These are phyloP conservation scores for Selaginella tamariscina DNA, from an alignment of 75 land plant genomes.

Conservation along the genomic window DNA sequence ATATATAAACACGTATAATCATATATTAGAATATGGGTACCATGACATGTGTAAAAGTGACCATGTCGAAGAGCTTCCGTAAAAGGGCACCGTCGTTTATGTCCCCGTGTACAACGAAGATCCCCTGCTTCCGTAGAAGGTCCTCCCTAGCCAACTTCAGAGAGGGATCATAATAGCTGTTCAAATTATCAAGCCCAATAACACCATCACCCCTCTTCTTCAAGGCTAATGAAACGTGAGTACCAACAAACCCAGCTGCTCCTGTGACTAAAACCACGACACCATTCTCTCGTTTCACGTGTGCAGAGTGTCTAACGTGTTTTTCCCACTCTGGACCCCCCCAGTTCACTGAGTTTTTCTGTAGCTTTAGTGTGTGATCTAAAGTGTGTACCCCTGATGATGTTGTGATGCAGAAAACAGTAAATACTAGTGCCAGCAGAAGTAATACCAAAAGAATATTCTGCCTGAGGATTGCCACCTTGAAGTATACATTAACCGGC, in stretches of 20 bases:
- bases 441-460: slow-evolving; percentile 9
- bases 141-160: slow-evolving; percentile 45
- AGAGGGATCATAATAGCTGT: slow-evolving; percentile 59
- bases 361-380: not conserved
- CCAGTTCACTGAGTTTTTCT: not conserved
- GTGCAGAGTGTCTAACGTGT: slow-evolving; percentile 38
- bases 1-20: no score
- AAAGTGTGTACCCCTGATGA: slow-evolving; percentile 16
- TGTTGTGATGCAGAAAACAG: slow-evolving; percentile 5
- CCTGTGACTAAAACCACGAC: slow-evolving; percentile 64
- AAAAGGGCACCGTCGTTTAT: slow-evolving; percentile 47
- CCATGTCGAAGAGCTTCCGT: slow-evolving; percentile 43
- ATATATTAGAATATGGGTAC: no score
- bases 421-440: slow-evolving; percentile 13
- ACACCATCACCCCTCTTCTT: slow-evolving; percentile 74
- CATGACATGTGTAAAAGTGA: slow-evolving; percentile 59
- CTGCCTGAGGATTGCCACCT: slow-evolving; percentile 41
- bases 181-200: slow-evolving; percentile 76
- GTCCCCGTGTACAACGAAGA: slow-evolving; percentile 56
- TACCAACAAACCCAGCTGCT: slow-evolving; percentile 73
- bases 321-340: slow-evolving; percentile 44
- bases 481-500: slow-evolving; percentile 36
- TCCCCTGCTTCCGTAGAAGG: slow-evolving; percentile 29
- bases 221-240: slow-evolving; percentile 57
- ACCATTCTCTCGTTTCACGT: slow-evolving; percentile 37